Conservation (phyloP, 805 yeast genomes). For the Sungouiella thailandica region DNA sequence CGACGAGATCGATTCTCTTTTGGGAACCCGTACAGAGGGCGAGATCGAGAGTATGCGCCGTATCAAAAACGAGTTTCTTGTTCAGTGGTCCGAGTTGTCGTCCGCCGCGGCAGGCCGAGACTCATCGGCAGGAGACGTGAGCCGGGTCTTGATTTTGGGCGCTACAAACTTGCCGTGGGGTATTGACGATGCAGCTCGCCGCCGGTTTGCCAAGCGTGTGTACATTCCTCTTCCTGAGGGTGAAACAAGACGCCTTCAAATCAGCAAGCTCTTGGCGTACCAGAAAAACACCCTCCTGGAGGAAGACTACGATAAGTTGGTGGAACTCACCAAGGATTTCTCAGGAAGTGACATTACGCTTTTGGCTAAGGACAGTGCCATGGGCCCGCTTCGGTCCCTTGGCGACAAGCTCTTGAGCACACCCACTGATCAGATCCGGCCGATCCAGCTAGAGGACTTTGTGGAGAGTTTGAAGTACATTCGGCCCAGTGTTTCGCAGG, state of each 20-base stretch:
- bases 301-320: slow-evolving; percentile 55
- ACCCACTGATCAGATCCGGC: slow-evolving; percentile 71
- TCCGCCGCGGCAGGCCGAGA: slow-evolving; percentile 76
- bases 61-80: slow-evolving; percentile 86
- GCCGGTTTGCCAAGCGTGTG: slow-evolving; percentile 86
- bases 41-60: slow-evolving; percentile 87
- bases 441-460: slow-evolving; percentile 71
- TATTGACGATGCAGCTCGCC: slow-evolving; percentile 92
- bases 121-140: slow-evolving; percentile 30
- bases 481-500: slow-evolving; percentile 82
- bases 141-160: slow-evolving; percentile 81
- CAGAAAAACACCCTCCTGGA: slow-evolving; percentile 69
- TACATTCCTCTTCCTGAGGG: slow-evolving; percentile 92
- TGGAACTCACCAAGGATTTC: slow-evolving; percentile 69
- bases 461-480: slow-evolving; percentile 69
- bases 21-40: slow-evolving; percentile 70
- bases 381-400: slow-evolving; percentile 90
- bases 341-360: slow-evolving; percentile 95
- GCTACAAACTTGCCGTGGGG: slow-evolving; percentile 98
- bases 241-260: slow-evolving; percentile 72
- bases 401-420: slow-evolving; percentile 76
- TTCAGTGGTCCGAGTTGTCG: slow-evolving; percentile 91
- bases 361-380: slow-evolving; percentile 92
- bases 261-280: slow-evolving; percentile 58
- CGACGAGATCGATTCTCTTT: slow-evolving; percentile 90